Conservation (phyloP, 148 eudicot genomes). For the Chenopodium suecicum region DNA sequence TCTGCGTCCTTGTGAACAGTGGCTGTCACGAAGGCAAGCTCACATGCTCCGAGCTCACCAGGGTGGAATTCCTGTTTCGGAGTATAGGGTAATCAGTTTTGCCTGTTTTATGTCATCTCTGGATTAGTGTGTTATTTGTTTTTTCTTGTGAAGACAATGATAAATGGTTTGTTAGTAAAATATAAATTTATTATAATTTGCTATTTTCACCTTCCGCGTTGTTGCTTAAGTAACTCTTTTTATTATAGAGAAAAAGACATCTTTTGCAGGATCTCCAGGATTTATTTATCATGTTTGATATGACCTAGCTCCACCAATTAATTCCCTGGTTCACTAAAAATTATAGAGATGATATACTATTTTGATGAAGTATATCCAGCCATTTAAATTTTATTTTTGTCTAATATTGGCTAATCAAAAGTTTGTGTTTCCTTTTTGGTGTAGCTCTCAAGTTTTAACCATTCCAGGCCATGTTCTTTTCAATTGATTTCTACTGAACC, state of each 20-base stretch:
- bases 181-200: not conserved
- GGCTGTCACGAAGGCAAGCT: constrained; percentile 81
- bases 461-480: no score
- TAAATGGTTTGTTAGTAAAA: not conserved
- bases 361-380: not conserved
- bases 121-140: not conserved
- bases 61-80: constrained; percentile 90
- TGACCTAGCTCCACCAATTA: not conserved
- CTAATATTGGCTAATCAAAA: not conserved
- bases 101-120: not conserved
- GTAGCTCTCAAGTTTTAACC: not conserved
- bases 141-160: not conserved
- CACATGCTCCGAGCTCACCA: constrained; percentile 82
- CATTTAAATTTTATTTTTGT: not conserved
- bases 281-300: constrained; percentile 1
- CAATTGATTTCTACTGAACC: no score
- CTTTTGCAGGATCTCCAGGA: not conserved
- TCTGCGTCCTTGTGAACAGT: constrained; percentile 38
- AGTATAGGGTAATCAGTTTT: constrained; percentile 65
- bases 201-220: not conserved
- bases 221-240: not conserved
- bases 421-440: not conserved
- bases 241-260: not conserved
- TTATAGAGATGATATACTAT: not conserved
- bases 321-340: not conserved